Conservation (phyloP, 805 yeast species). For the Hanseniaspora osmophila region DNA sequence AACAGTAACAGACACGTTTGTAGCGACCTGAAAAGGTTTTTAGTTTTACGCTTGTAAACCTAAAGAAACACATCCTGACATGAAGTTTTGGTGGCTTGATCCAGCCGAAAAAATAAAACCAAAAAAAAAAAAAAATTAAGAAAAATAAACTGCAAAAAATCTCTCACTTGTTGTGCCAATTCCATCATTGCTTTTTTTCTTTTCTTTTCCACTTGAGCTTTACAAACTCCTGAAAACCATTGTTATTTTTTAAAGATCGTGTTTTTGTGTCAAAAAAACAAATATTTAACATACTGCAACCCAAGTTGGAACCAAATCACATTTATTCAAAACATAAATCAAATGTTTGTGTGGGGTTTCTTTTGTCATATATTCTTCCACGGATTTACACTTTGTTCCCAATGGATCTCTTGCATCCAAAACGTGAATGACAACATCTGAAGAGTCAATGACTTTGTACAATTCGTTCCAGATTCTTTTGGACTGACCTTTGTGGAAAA, state of each 20-base stretch:
- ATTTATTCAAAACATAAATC: slow-evolving; percentile 86
- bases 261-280: too few species aligned
- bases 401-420: slow-evolving; percentile 94
- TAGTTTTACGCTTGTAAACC: not conserved
- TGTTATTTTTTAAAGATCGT: too few species aligned
- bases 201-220: too few species aligned
- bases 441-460: slow-evolving; percentile 91
- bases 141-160: too few species aligned
- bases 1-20: slow-evolving; percentile 89
- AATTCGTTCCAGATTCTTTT: slow-evolving; percentile 97
- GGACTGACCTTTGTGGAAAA: slow-evolving; percentile 93
- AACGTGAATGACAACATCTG: slow-evolving; percentile 93
- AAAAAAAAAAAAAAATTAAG: too few species aligned
- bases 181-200: slow-evolving; percentile 1
- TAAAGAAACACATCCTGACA: slow-evolving; percentile 52
- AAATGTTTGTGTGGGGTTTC: slow-evolving; percentile 96
- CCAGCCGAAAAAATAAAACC: not conserved
- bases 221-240: too few species aligned
- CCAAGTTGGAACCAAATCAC: slow-evolving; percentile 98
- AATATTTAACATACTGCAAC: slow-evolving; percentile 75
- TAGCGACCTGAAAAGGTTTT: slow-evolving; percentile 17
- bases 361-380: slow-evolving; percentile 80
- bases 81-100: slow-evolving; percentile 54
- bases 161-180: slow-evolving; percentile 2
- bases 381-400: slow-evolving; percentile 88